Evolutionary conservation across 768 basidiomycete species (phyloP).

Genomic region (Melanogaster broomeanus): DNA sequence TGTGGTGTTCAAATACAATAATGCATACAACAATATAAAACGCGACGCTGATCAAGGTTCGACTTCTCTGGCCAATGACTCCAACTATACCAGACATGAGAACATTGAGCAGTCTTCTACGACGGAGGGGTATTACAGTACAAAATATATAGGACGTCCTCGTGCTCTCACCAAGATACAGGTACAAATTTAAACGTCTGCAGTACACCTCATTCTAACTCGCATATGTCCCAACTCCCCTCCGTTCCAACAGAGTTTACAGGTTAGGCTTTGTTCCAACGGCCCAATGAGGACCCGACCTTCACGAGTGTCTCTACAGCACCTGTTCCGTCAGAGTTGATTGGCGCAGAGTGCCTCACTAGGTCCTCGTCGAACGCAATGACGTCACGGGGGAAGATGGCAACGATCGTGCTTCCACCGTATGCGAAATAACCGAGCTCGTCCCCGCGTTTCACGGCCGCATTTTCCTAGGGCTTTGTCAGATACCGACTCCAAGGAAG

Average conservation of each 20-base stretch:
- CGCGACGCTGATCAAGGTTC: no score
- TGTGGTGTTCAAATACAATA: no score
- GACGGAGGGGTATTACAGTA: no score
- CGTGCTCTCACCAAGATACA: no score
- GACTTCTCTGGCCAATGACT: no score
- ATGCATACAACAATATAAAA: no score
- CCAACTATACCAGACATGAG: no score
- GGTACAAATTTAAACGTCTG: no score
- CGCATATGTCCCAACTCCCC: neutral
- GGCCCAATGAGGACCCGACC: constrained; percentile 35
- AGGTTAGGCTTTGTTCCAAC: constrained; percentile 5
- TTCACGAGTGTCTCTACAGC: constrained; percentile 68
- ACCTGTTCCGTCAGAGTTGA: constrained; percentile 20
- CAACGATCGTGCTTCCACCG: constrained; percentile 74
- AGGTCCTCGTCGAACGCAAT: constrained; percentile 66
- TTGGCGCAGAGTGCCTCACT: constrained; percentile 47
- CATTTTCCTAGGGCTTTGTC: constrained; percentile 36
- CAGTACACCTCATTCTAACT: neutral
- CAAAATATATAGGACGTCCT: no score
- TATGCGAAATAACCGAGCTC: constrained; percentile 71
- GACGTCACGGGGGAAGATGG: constrained; percentile 55
- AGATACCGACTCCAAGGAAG: neutral
- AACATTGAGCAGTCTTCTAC: no score
- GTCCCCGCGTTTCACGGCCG: constrained; percentile 60
- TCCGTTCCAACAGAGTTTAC: neutral